Base-by-base conservation (phyloP, 163 green algal genomes). In the Chloromonas sp. region DNA sequence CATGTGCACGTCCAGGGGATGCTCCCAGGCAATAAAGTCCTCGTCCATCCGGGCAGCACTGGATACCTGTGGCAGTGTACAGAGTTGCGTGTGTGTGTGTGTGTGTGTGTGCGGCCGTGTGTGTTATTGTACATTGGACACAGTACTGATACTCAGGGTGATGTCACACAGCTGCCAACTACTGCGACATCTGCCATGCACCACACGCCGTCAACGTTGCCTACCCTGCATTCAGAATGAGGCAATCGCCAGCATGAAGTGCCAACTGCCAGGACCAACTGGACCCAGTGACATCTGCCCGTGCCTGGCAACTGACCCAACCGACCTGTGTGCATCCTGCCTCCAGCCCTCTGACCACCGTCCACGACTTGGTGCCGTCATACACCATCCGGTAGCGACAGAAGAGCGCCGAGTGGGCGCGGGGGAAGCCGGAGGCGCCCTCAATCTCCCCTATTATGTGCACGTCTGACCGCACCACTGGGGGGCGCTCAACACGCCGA, bases 311-410 rank as follows among this genome's bases (percentile, higher is more conserved):
- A 36, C 36, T 36, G 36, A 36, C 36, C 36, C 36, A 36, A 36
- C 36, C 36, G 36, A 36, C 36, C 36, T 82, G 78, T 60, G 61
- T 83, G 70, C 81, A 61, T 0, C 79, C 81, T 0, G 59, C 70
- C 60, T 77, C 66, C 13, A 82, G 74, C 5, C 86, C 83, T 0
- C 77, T 81, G 58, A 83, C 57, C 5, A 89, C 86, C 13, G 83
- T 79, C 86, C 86, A 89, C 0, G 81, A 83, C 77, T 87, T 89
- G 84, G 70, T 60, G 57, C 81, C 61, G 15, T 89, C 86, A 79
- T 87, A 89, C 59, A 89, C 14, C 61, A 89, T 77, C 81, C 86
- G 83, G 76, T 77, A 89, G 14, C 86, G 60, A 82, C 86, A 89
- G 70, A 84, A 87, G 11, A 89, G 84, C 77, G 85, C 86, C 2